Evolutionary conservation across 140 eudicot species (phyloP), one percentile per base, ranked within the genome.

Genomic region (Oenanthe javanica): DNA sequence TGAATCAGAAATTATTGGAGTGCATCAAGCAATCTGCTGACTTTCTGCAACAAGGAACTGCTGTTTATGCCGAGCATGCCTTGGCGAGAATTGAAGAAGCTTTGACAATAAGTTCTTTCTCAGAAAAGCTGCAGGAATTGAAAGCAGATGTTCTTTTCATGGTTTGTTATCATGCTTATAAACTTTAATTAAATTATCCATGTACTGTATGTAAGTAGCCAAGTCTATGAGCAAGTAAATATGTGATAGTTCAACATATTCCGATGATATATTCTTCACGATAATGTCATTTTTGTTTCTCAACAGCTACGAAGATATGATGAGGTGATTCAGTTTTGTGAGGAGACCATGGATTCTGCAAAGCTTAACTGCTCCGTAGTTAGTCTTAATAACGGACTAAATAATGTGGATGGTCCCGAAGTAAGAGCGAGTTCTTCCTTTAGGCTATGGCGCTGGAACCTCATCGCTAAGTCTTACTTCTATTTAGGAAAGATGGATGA

Each of bases 401-500:
- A 72, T 54, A 78, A 70, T 63, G 42, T 40, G 42, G 84, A 82
- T 82, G 77, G 69, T 79, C 79, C 84, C 46, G 81, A 71, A 14
- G 77, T n/a, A 57, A 69, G 82, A 50, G 81, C 70, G 52, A 54
- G 75, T 57, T 79, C 85, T 80, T 85, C 87, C 83, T 82, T 85
- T 52, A 76, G 80, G 86, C 69, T 87, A 40, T 91, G 97, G 97
- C 88, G 94, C 70, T 83, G 79, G 77, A 73, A 78, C 52, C 64
- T 87, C 72, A 88, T 90, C 49, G 83, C 89, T 27, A 89, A 86
- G 80, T 88, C 97, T n/a, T 91, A 88, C 82, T 93, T 90, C 75
- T 85, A 85, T 80, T 61, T 88, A 76, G 99, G 99, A 79, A 95
- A 82, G 82, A 88, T 93, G 76, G 99, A 95, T 57, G 97, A 95